phyloP scores from a whole-genome alignment of 1,284 basidiomycete genomes.

The Uromyces viciae-fabae region DNA sequence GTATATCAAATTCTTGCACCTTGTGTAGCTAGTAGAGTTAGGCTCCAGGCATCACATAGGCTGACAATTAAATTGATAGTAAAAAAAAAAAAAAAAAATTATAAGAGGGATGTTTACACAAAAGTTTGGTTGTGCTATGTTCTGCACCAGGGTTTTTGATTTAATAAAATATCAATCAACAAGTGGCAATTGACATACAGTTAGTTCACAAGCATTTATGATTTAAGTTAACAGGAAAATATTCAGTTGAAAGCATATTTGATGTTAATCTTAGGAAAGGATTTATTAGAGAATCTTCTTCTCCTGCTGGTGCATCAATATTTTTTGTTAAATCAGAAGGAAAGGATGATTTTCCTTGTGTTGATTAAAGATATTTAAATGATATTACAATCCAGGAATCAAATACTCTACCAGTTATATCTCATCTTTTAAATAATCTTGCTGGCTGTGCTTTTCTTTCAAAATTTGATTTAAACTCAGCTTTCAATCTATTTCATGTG shows the following conservation, averaged over 20 bases:
- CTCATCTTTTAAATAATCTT: conserved; percentile 13
- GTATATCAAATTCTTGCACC: too few species aligned
- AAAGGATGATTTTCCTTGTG: conserved; percentile 14
- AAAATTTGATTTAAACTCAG: conserved; percentile 53
- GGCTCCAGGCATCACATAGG: too few species aligned
- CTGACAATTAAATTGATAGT: too few species aligned
- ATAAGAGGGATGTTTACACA: too few species aligned
- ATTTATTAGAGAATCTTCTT: conserved; percentile 21
- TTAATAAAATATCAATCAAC: too few species aligned
- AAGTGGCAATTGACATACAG: too few species aligned
- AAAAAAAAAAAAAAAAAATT: too few species aligned
- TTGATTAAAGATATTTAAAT: conserved; percentile 40
- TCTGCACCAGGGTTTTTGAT: too few species aligned
- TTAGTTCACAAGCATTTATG: background rate
- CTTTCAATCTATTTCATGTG: conserved; percentile 54
- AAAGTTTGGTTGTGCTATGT: too few species aligned
- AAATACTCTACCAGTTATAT: conserved; percentile 19
- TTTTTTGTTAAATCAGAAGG: conserved; percentile 10
- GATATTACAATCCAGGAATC: conserved; percentile 45
- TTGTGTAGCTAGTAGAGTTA: too few species aligned
- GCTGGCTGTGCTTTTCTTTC: conserved; percentile 30
- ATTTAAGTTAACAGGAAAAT: background rate
- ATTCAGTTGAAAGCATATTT: background rate
- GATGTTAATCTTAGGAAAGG: background rate
- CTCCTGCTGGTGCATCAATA: background rate